These are phyloP conservation scores for Lablab purpureus DNA, from an alignment of 306 rosid genomes.

Conservation along the genomic window DNA sequence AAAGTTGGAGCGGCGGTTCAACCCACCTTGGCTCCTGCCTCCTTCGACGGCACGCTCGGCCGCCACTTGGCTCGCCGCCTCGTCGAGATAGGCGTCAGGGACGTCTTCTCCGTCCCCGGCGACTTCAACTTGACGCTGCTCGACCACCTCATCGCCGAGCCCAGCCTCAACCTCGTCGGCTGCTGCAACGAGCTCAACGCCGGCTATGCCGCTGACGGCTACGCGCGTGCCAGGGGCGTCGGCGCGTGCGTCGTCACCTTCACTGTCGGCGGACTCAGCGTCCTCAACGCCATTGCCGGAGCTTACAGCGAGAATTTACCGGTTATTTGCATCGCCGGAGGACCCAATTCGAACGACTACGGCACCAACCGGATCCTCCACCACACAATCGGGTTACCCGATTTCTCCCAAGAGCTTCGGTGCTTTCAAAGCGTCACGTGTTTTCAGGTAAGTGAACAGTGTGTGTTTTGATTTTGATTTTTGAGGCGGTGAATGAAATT, in stretches of 20 bases:
- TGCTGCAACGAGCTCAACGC: slow-evolving; percentile 97
- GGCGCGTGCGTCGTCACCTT: slow-evolving; percentile 92
- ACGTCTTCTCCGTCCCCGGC: slow-evolving; percentile 88
- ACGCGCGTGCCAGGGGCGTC: slow-evolving; percentile 79
- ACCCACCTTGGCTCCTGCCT: slow-evolving; percentile 34
- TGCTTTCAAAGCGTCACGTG: slow-evolving; percentile 89
- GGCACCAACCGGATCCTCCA: slow-evolving; percentile 89
- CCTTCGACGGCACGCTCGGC: slow-evolving; percentile 63
- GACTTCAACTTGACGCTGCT: slow-evolving; percentile 86
- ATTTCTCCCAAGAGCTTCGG: slow-evolving; percentile 75
- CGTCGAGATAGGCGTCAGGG: slow-evolving; percentile 64
- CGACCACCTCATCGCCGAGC: slow-evolving; percentile 80
- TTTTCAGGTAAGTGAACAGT: slow-evolving; percentile 55
- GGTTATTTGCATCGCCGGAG: slow-evolving; percentile 79
- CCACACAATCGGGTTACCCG: slow-evolving; percentile 83
- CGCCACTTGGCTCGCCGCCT: slow-evolving; percentile 78
- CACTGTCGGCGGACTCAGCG: slow-evolving; percentile 94
- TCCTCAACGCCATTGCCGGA: slow-evolving; percentile 89
- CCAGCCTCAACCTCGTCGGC: slow-evolving; percentile 72
- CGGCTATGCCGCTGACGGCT: slow-evolving; percentile 91
- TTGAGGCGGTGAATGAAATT: not conserved
- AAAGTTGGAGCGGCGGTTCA: slow-evolving; percentile 38
- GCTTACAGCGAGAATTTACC: slow-evolving; percentile 88
- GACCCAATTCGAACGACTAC: slow-evolving; percentile 86
- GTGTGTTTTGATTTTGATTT: not conserved